Conservation (phyloP, 169 alveolate genomes). For the Plasmodium cynomolgi region DNA sequence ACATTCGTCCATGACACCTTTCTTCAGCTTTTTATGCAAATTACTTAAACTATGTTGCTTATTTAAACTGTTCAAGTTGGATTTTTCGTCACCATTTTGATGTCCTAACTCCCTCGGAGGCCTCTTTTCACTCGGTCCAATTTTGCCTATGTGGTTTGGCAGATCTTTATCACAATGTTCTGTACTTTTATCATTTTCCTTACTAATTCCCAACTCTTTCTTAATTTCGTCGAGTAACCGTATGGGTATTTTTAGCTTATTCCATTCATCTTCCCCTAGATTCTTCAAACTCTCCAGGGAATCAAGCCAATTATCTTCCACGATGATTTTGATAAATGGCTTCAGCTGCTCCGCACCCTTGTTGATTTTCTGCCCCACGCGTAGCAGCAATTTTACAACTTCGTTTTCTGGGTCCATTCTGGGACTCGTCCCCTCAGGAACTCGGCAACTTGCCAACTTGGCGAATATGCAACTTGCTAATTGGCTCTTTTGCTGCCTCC, state of each 20-base stretch:
- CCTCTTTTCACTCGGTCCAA: neutral
- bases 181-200: constrained; percentile 2
- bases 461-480: neutral
- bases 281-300: constrained; percentile 51
- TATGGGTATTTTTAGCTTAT: constrained; percentile 28
- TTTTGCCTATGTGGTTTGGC: neutral
- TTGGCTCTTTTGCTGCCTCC: neutral
- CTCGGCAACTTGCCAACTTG: neutral
- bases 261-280: constrained; percentile 60
- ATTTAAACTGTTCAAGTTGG: neutral
- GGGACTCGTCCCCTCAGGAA: neutral
- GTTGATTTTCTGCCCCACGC: constrained; percentile 56
- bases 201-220: constrained; percentile 14
- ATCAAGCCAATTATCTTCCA: constrained; percentile 61
- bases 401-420: constrained; percentile 57
- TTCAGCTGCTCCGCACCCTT: constrained; percentile 28
- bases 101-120: neutral
- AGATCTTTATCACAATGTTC: neutral
- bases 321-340: constrained; percentile 55
- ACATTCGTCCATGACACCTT: neutral
- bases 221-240: constrained; percentile 51
- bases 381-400: constrained; percentile 18
- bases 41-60: neutral
- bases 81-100: neutral
- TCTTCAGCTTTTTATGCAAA: constrained; percentile 39